Evolutionary conservation across 2,329 filamentous ascomycete genomes (phyloP).

Genomic region (Cladosporium sp.): DNA sequence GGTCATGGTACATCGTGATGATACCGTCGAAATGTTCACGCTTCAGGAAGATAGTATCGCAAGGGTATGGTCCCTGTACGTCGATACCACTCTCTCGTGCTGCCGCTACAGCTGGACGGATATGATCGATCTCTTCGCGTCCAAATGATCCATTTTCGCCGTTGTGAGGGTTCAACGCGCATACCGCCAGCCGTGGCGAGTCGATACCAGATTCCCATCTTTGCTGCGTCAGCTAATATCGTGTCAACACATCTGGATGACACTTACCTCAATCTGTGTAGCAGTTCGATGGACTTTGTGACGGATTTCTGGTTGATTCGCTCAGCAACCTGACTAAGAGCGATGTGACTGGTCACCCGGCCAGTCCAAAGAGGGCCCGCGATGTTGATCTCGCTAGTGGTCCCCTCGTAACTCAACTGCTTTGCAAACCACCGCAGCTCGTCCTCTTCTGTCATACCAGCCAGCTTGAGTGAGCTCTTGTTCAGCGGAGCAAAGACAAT

Average conservation of each 20-base stretch:
- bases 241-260: too few species aligned
- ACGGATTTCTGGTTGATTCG: conserved; percentile 16
- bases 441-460: conserved; percentile 23
- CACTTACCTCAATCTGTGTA: conserved; percentile 20
- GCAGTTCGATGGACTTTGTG: conserved; percentile 20
- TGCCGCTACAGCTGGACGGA: conserved; percentile 20
- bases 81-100: conserved; percentile 19
- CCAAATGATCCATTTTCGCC: conserved; percentile 23
- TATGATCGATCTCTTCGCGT: conserved; percentile 23
- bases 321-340: conserved; percentile 18
- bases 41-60: conserved; percentile 24
- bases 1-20: conserved; percentile 24
- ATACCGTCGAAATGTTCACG: conserved; percentile 21
- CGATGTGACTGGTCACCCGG: conserved; percentile 22
- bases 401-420: conserved; percentile 17
- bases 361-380: conserved; percentile 21
- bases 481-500: conserved; percentile 24
- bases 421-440: conserved; percentile 25
- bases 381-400: conserved; percentile 25
- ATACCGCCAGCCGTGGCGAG: conserved; percentile 20
- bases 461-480: conserved; percentile 24
- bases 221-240: not conserved
- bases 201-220: conserved; percentile 23
- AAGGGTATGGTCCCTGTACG: conserved; percentile 22
- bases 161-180: conserved; percentile 24